A percentile compares a stretch with the other conserved stretches of the same genome.
phyloP scores from a whole-genome alignment of 2,329 filamentous ascomycete genomes.

The Calcarisporium arbuscula region DNA sequence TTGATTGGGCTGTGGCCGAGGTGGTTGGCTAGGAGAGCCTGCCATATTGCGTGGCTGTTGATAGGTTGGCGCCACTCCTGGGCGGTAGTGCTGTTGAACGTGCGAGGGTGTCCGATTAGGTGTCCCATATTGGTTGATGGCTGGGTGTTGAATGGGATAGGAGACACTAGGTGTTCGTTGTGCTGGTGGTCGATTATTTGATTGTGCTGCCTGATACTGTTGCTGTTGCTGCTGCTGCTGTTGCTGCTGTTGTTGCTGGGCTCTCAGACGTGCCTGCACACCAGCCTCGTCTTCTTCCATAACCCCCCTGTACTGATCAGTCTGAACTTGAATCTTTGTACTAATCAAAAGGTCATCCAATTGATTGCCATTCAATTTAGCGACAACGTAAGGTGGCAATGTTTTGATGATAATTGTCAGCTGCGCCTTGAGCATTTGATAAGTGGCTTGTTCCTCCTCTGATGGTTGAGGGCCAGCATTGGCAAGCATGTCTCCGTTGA shows the following conservation, averaged over 20 bases:
- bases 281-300: constrained; percentile 77
- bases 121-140: constrained; percentile 39
- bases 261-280: constrained; percentile 42
- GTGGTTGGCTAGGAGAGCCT: constrained; percentile 21
- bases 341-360: constrained; percentile 78
- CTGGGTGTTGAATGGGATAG: constrained; percentile 38
- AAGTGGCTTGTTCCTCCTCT: constrained; percentile 54
- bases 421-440: constrained; percentile 70
- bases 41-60: constrained; percentile 33
- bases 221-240: constrained; percentile 16
- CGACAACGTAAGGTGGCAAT: constrained; percentile 77
- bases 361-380: constrained; percentile 80
- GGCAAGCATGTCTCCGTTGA: constrained; percentile 60
- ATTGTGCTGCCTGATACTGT: constrained; percentile 25
- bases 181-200: constrained; percentile 26
- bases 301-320: constrained; percentile 66
- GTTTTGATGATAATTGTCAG: constrained; percentile 66
- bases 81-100: constrained; percentile 39
- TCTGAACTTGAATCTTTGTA: constrained; percentile 67
- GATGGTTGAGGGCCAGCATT: constrained; percentile 63
- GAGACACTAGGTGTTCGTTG: constrained; percentile 33
- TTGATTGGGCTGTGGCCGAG: constrained; percentile 37
- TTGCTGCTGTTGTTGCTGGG: constrained; percentile 25
- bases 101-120: constrained; percentile 38
- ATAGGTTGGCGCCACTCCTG: constrained; percentile 31